phyloP scores from a whole-genome alignment of 257 asterid species.

The Eucommia ulmoides region DNA sequence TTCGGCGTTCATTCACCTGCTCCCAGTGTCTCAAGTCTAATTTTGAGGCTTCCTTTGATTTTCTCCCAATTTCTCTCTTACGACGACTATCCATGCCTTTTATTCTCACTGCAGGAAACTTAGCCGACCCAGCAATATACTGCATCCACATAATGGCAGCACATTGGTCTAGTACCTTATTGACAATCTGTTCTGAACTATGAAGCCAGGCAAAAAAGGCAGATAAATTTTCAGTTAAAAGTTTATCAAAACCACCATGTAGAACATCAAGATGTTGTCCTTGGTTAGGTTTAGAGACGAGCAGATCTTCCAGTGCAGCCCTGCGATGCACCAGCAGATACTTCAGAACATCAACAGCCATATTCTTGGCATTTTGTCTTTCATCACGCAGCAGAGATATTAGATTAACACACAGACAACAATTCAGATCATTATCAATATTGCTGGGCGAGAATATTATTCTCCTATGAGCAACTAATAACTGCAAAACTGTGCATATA shows the following conservation, averaged over 20 bases:
- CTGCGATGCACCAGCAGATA: conserved; percentile 88
- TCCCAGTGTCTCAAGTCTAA: conserved; percentile 86
- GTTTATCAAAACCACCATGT: conserved; percentile 92
- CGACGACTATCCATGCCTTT: conserved; percentile 94
- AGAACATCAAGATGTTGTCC: conserved; percentile 68
- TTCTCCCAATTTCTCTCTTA: conserved; percentile 76
- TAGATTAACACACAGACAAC: conserved; percentile 83
- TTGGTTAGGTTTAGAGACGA: conserved; percentile 83
- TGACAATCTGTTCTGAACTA: conserved; percentile 45
- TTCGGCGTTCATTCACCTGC: conserved; percentile 84
- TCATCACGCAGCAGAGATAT: conserved; percentile 71
- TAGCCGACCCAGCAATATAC: conserved; percentile 79
- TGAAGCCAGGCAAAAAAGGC: conserved; percentile 81
- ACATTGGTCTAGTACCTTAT: conserved; percentile 75
- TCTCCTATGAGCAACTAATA: conserved; percentile 80
- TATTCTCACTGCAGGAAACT: conserved; percentile 92
- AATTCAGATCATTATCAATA: conserved; percentile 80
- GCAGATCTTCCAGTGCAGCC: conserved; percentile 83
- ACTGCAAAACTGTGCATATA: conserved; percentile 64
- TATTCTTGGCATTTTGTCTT: conserved; percentile 57
- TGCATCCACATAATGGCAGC: conserved; percentile 97
- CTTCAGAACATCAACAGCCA: conserved; percentile 87
- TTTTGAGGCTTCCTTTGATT: conserved; percentile 55
- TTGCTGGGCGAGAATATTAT: conserved; percentile 91
- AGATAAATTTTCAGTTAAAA: conserved; percentile 61